phyloP scores from a whole-genome alignment of 2,329 filamentous ascomycete genomes.

The Alternaria hordeiaustralica region DNA sequence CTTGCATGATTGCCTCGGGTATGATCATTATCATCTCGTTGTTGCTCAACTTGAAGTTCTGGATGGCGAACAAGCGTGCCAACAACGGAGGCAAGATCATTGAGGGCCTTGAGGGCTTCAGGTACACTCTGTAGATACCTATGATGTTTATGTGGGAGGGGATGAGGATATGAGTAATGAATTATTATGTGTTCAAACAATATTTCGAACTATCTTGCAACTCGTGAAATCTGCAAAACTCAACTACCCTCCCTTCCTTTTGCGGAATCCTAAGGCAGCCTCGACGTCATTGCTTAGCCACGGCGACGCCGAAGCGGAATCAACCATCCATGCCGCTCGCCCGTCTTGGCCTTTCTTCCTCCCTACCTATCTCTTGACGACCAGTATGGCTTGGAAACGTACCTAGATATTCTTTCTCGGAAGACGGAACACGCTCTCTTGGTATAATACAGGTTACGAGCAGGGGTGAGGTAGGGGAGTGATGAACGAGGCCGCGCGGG shows the following conservation, averaged over 20 bases:
- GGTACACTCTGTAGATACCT: constrained; percentile 34
- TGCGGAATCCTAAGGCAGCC: neutral
- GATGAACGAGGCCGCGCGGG: neutral
- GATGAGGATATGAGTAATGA: neutral
- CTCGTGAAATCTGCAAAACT: neutral
- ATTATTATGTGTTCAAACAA: neutral
- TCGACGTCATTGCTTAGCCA: neutral
- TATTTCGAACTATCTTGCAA: neutral
- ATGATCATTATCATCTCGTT: constrained; percentile 45
- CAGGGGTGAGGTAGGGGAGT: neutral
- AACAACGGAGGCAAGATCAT: constrained; percentile 50
- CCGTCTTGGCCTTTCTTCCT: neutral
- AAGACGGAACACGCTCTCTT: neutral
- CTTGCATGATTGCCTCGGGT: constrained; percentile 45
- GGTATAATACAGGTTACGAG: neutral
- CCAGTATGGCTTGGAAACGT: neutral
- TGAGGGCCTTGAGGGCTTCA: constrained; percentile 44
- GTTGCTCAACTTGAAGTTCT: constrained; percentile 42
- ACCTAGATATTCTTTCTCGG: neutral
- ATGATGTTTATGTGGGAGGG: neutral
- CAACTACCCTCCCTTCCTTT: too few species aligned
- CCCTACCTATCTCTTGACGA: neutral
- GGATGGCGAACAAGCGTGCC: constrained; percentile 45
- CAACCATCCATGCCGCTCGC: neutral
- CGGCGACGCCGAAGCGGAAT: neutral